Evolutionary conservation across 306 rosid species (phyloP), one percentile per base, ranked within the genome.

Genomic region (Neltuma alba): DNA sequence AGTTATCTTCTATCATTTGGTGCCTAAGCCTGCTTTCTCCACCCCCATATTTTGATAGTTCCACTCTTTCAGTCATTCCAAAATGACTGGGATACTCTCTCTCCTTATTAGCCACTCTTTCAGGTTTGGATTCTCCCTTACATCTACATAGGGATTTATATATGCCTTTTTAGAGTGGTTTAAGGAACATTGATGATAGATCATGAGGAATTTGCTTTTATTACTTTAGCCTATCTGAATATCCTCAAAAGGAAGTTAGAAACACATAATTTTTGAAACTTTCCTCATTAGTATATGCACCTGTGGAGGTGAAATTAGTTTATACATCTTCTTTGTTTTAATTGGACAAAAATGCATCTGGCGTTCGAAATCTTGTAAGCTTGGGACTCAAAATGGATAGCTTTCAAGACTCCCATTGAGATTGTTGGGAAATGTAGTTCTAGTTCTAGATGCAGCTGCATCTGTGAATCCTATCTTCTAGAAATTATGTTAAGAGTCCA

Each of bases 361-460:
- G 45, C 61, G 36, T 33, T 42, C 69, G 66, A 74, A 37, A 36
- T 71, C 52, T 45, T 23, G 63, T 63, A 9, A 54, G 21, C 23
- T 31, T 64, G 45, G 36, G 38, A 48, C 68, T 23, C 30, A 15
- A 23, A 23, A 48, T 66, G 60, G 67, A 37, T 66, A 58, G 71
- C 27, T 68, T 55, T 68, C 64, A 57, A 68, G 44, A 14, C 34
- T 63, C 20, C 13, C 58, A 12, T 47, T 45, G 45, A 55, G 34
- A 0, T 75, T 38, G 34, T 20, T 18, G 27, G 25, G 11, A 72
- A 73, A 83, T 60, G 48, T 47, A 38, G 14, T 40, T 62, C 62
- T 47, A 38, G 14, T 40, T 62, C 62, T 57, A 38, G 58, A 50
- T 45, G 77, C 58, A 70, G 45, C 50, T 70, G 54, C 67, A 33